These are phyloP conservation scores for Hippophae tibetana DNA, from an alignment of 306 rosid species.

Conservation along the genomic window DNA sequence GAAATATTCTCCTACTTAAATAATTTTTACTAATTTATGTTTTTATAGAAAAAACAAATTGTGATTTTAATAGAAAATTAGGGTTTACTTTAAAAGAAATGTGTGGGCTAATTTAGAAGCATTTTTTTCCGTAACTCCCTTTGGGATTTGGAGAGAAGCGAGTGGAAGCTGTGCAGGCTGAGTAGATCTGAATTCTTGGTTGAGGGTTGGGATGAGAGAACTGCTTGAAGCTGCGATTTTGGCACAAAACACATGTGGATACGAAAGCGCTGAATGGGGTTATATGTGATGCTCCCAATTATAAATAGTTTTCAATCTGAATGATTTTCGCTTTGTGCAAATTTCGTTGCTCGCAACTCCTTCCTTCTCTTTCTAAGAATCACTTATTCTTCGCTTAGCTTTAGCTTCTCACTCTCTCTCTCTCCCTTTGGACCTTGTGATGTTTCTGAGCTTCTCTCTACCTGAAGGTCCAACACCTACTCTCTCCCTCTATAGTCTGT, in stretches of 20 bases:
- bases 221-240: conserved; percentile 27
- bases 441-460: conserved; percentile 8
- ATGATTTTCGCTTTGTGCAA: conserved; percentile 1
- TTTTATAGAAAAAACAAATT: no score
- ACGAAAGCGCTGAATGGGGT: conserved; percentile 31
- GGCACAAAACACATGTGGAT: conserved; percentile 22
- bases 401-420: not conserved
- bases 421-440: conserved; percentile 33
- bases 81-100: no score
- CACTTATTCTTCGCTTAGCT: not conserved
- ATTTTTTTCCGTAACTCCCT: no score
- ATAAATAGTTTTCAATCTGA: conserved; percentile 49
- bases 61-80: no score
- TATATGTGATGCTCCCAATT: conserved; percentile 19
- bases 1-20: no score
- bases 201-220: not conserved
- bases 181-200: not conserved
- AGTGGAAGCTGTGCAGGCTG: not conserved
- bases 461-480: conserved; percentile 36
- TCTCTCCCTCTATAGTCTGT: not conserved
- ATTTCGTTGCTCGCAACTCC: conserved; percentile 28
- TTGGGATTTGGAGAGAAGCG: no score
- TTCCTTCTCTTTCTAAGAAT: not conserved
- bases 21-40: no score
- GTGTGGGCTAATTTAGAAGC: no score